Conservation (phyloP, 371 early-diverging fungal genomes). For the Mortierella polycephala region DNA sequence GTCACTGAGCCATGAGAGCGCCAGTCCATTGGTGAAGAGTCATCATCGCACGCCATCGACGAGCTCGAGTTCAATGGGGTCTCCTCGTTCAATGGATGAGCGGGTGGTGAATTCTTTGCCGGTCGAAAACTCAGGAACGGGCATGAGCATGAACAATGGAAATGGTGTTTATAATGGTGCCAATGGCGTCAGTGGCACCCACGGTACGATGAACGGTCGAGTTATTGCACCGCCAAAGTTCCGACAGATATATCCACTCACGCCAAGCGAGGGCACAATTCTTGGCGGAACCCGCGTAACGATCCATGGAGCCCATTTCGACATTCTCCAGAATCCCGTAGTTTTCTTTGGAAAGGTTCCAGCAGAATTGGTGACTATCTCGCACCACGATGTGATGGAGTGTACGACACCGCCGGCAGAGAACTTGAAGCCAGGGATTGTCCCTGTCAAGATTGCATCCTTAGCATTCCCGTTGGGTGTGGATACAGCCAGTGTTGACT, state of each 20-base stretch:
- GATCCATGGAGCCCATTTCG: conserved; percentile 48
- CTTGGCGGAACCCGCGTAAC: conserved; percentile 52
- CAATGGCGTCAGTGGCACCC: background rate
- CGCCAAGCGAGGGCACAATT: conserved; percentile 46
- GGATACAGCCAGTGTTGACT: conserved; percentile 36
- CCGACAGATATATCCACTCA: conserved; percentile 46
- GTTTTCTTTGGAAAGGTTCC: conserved; percentile 47
- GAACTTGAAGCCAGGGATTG: conserved; percentile 45
- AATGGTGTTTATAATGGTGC: background rate
- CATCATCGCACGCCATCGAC: conserved; percentile 32
- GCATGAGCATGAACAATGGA: background rate
- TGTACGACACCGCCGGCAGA: conserved; percentile 52
- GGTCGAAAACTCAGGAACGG: conserved; percentile 2
- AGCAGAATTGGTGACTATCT: conserved; percentile 46
- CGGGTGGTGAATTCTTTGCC: conserved; percentile 27
- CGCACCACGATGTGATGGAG: conserved; percentile 54
- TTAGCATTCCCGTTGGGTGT: conserved; percentile 15
- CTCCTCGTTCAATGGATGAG: conserved; percentile 47
- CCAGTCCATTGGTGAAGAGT: conserved; percentile 27
- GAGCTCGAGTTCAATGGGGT: conserved; percentile 40
- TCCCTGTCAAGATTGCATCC: conserved; percentile 36
- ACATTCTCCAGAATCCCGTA: conserved; percentile 37
- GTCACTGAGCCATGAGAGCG: conserved; percentile 43
- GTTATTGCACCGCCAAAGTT: conserved; percentile 26
- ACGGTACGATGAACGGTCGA: background rate